Conservation (phyloP, 306 rosid species). For the Cucumis sativus region Cucumber_9930_V3 NC_026660.2:8498501-8499000, state of each 20-base stretch:
- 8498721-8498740: neutral
- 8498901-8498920: neutral
- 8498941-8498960: too few relatives aligned
- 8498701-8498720: neutral
- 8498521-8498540: too few relatives aligned
- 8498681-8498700: neutral
- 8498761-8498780: constrained; percentile 13
- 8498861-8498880: constrained; percentile 8
- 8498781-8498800: constrained; percentile 20
- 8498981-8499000: neutral
- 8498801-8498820: constrained; percentile 9
- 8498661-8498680: neutral
- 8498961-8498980: neutral
- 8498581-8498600: neutral
- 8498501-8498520: too few relatives aligned
- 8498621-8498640: neutral
- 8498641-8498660: neutral
- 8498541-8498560: too few relatives aligned
- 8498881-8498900: neutral
- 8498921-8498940: neutral
- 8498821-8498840: constrained; percentile 15
- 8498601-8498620: neutral
- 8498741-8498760: constrained; percentile 18
- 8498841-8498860: constrained; percentile 21
- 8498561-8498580: too few relatives aligned